Evolutionary conservation across 129 eudicot species (phyloP).

Genomic region (Flaveria bidentis): DNA sequence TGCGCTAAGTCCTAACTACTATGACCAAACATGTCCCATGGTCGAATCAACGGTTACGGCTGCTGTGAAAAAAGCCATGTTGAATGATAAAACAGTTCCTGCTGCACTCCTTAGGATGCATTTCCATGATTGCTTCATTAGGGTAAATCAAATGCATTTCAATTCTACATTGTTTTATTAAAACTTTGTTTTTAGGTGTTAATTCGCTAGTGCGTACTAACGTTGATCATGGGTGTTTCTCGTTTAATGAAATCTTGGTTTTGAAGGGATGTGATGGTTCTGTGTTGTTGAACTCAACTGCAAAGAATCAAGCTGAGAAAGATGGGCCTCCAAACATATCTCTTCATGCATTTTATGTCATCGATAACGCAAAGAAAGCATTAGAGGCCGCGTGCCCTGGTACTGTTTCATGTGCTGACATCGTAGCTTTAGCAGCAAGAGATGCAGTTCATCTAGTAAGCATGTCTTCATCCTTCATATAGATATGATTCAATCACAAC

Average conservation of each 20-base stretch:
- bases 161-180: background rate
- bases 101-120: conserved; percentile 51
- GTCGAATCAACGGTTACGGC: conserved; percentile 49
- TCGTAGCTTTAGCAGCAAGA: conserved; percentile 50
- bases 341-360: conserved; percentile 44
- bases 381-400: conserved; percentile 46
- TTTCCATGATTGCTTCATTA: conserved; percentile 56
- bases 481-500: background rate
- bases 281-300: conserved; percentile 44
- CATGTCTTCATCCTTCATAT: background rate
- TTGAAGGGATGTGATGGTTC: conserved; percentile 56
- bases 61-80: conserved; percentile 56
- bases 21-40: conserved; percentile 72
- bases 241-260: background rate
- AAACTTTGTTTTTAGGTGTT: background rate
- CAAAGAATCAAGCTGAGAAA: conserved; percentile 42
- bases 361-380: conserved; percentile 40
- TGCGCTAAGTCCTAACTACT: conserved; percentile 59
- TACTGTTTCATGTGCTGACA: conserved; percentile 49
- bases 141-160: conserved; percentile 27
- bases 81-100: conserved; percentile 53
- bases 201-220: background rate
- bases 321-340: conserved; percentile 54
- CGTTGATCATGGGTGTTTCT: conserved; percentile 6
- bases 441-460: conserved; percentile 51